A percentile compares a stretch with the other conserved stretches of the same genome.
These are phyloP conservation scores for Fusarium agapanthi DNA, from an alignment of 2,329 filamentous ascomycete species.

Conservation along the genomic window DNA sequence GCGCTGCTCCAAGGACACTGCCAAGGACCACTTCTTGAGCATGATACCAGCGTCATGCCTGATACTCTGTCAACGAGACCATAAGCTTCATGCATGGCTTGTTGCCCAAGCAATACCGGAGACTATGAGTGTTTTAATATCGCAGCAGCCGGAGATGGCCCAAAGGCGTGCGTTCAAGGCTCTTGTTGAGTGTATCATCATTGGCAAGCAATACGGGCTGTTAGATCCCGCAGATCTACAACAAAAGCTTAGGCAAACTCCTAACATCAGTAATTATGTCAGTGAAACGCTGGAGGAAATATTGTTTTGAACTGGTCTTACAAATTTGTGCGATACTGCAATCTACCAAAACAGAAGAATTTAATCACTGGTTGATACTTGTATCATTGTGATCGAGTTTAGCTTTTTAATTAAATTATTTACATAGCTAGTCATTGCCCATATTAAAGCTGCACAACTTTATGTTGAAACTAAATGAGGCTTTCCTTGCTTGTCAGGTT, in stretches of 20 bases:
- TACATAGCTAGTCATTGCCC: background rate
- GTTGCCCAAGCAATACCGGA: background rate
- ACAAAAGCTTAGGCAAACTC: background rate
- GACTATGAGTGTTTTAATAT: background rate
- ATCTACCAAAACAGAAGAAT: background rate
- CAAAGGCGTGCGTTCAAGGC: background rate
- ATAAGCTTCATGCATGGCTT: background rate
- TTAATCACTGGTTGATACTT: background rate
- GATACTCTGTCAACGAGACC: background rate
- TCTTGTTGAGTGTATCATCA: background rate
- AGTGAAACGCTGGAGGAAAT: background rate
- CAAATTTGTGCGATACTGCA: background rate
- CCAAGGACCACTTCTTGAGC: background rate
- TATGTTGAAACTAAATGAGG: background rate
- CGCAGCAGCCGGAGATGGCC: background rate
- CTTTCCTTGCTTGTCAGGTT: background rate
- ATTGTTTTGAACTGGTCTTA: background rate
- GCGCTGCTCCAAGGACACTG: background rate
- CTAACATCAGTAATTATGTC: background rate
- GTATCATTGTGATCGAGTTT: background rate
- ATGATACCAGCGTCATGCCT: background rate
- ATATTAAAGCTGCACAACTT: background rate
- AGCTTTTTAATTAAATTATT: background rate
- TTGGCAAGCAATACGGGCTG: background rate
- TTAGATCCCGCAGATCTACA: background rate